phyloP scores from a whole-genome alignment of 164 flowering plant species.

The Aristolochia contorta region DNA sequence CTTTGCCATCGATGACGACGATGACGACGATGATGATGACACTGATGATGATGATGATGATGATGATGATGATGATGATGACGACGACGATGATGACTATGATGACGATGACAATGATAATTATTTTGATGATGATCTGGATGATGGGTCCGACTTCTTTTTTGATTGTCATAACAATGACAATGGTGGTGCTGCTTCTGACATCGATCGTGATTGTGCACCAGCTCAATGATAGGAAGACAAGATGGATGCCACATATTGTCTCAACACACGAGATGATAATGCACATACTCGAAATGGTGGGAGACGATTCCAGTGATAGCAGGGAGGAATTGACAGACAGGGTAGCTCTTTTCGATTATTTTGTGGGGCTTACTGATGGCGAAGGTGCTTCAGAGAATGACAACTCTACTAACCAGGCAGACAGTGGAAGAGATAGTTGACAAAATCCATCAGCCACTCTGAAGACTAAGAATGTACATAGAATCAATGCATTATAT shows the following conservation, averaged over 20 bases:
- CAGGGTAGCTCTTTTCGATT: background rate
- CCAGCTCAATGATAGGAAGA: background rate
- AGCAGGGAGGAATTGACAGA: background rate
- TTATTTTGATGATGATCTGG: background rate
- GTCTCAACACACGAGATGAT: conserved; percentile 3
- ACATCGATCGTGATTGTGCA: background rate
- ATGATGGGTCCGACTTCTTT: conserved; percentile 7
- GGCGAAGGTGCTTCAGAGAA: conserved; percentile 1
- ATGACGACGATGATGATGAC: conserved; percentile 17
- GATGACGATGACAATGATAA: conserved; percentile 8
- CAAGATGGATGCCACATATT: background rate
- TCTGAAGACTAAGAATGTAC: no score
- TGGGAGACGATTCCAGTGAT: background rate
- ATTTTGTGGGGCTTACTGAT: conserved; percentile 4
- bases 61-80: conserved; percentile 18
- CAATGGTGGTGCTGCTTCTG: conserved; percentile 1
- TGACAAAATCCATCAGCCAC: background rate
- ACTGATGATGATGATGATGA: conserved; percentile 8
- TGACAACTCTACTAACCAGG: background rate
- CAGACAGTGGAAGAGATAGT: background rate
- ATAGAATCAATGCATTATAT: no score
- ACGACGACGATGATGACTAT: conserved; percentile 7
- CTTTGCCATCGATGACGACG: conserved; percentile 23
- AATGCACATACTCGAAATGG: conserved; percentile 5
- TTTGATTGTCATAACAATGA: conserved; percentile 1